Base-by-base conservation (phyloP, 2,329 filamentous ascomycete genomes). In the Talaromyces sp. region DNA sequence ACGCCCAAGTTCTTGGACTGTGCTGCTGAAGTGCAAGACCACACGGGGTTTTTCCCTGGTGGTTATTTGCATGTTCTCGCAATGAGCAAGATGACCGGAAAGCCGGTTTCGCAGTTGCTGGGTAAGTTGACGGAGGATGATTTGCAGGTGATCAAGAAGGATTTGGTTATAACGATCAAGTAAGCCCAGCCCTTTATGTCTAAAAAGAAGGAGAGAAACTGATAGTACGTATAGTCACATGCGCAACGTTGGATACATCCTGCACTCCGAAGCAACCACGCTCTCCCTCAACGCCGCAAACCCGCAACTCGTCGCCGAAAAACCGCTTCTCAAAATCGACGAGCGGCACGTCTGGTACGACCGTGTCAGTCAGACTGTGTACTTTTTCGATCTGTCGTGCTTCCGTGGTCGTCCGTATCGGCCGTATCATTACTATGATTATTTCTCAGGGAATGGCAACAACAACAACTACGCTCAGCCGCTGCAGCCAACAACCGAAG, bases 61-160 rank as follows among this genome's bases (percentile, higher is more conserved):
- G 59, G 59, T 4, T 61, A 61, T 61, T 22, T 42, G 7, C 17
- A 61, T 11, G 4, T 61, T 1, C 51, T 61, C 28, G 42, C 59
- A 17, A 55, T 15, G 42, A n/a, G 19, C 11, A 52, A 27, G 5
- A 25, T 44, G 13, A 4, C 42, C 3, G 58, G 39, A 4, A 2
- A 33, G 25, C 51, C 51, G 13, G 7, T 58, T 15, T 42, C 49
- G 4, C 13, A 6, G 1, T 54, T 32, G 19, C 8, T 54, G 25
- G 8, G 13, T 6, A 25, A 3, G 10, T 28, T 59, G 27, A 44
- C 25, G 13, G 49, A 54, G 17, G 51, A 54, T 10, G 51, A 60
- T 27, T 39, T 60, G 32, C 4, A 19, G 27, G 54, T n/a, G 19
- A 52, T 60, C 17, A 56, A 55, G 30, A 4, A 36, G 47, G 27